Evolutionary conservation across 2,329 filamentous ascomycete genomes (phyloP), one percentile per base, ranked within the genome.

Genomic region (Arthrocladium fulminans): DNA sequence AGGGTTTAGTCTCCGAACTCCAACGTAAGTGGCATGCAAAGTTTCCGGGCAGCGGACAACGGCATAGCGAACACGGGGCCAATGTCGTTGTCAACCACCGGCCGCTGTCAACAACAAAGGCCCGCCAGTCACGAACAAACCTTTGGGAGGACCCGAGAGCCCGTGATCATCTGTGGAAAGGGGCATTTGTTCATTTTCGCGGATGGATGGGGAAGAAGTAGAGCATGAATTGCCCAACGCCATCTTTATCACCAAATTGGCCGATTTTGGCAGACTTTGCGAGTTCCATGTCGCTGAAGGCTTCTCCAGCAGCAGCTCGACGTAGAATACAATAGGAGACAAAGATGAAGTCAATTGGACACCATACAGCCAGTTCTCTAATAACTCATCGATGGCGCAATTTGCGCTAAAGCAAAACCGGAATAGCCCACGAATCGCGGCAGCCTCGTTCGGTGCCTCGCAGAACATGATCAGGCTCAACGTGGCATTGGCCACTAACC

Each of bases 1-100:
- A 17, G 41, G 19, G 15, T 47, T 47, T 47, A 47, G 44, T 47
- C 32, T 47, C 44, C 44, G 44, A 47, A 19, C 29, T n/a, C 30
- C 3, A 3, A 9, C 7, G 10, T 15, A 20, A 15, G n/a, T 23
- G 34, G 44, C 44, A 39, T 10, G 44, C 23, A 47, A 47, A 47
- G 44, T 47, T 20, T 39, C 44, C 44, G 44, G 7, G n/a, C 29
- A 19, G 17, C 24, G 4, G 9, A 5, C n/a, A 30, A 25, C 22
- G 22, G 22, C 12, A 27, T 22, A 13, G 24, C 39, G 39, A 12
- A 25, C 20, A 25, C 9, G 19, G 15, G 19, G 19, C 13, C 13
- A 27, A 25, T 6, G 20, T 10, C 10, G 19, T 12, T n/a, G 19
- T 27, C 22, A 6, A n/a, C 22, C 12, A 25, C 27, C 22, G 22